A percentile compares a stretch with the other conserved stretches of the same genome.
These are phyloP conservation scores for Rubroboletus pulcherrimus DNA, from an alignment of 768 basidiomycete species.

Conservation along the genomic window DNA sequence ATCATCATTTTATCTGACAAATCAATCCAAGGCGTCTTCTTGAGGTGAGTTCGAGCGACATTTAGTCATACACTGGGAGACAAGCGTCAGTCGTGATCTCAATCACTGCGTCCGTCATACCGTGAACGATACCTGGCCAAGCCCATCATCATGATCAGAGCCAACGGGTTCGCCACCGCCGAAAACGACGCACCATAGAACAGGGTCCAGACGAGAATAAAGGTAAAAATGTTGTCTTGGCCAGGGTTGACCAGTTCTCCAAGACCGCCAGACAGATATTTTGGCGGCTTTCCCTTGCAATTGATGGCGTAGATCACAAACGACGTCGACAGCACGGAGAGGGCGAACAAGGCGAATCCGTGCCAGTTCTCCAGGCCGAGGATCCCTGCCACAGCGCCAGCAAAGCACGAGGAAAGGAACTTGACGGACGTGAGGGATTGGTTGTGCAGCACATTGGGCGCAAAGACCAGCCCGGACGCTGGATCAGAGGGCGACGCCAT, in stretches of 20 bases:
- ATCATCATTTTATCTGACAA: neutral
- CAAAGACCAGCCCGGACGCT: slow-evolving; percentile 59
- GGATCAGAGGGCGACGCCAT: slow-evolving; percentile 50
- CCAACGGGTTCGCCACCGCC: neutral
- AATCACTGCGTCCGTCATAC: slow-evolving; percentile 25
- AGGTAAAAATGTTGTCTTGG: slow-evolving; percentile 88
- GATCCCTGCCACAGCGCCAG: slow-evolving; percentile 84
- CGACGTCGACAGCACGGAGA: slow-evolving; percentile 65
- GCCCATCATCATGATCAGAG: neutral
- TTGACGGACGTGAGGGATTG: slow-evolving; percentile 61
- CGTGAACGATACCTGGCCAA: slow-evolving; percentile 45
- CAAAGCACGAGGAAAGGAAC: slow-evolving; percentile 79
- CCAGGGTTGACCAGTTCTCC: slow-evolving; percentile 76
- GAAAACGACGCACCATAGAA: slow-evolving; percentile 68
- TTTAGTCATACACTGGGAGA: slow-evolving; percentile 41
- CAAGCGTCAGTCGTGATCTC: slow-evolving; percentile 11
- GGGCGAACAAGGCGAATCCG: slow-evolving; percentile 77
- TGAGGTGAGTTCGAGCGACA: neutral
- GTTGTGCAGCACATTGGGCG: slow-evolving; percentile 65
- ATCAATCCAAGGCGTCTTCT: neutral
- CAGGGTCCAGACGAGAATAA: slow-evolving; percentile 90
- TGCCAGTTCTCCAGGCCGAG: slow-evolving; percentile 82
- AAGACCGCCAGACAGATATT: slow-evolving; percentile 60
- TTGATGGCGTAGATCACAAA: slow-evolving; percentile 64
- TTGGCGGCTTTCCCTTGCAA: slow-evolving; percentile 60